Percentiles rank a stretch among this genome's conserved stretches.
phyloP scores from a whole-genome alignment of 2,329 filamentous ascomycete genomes.

The Botryotinia narcissicola region DNA sequence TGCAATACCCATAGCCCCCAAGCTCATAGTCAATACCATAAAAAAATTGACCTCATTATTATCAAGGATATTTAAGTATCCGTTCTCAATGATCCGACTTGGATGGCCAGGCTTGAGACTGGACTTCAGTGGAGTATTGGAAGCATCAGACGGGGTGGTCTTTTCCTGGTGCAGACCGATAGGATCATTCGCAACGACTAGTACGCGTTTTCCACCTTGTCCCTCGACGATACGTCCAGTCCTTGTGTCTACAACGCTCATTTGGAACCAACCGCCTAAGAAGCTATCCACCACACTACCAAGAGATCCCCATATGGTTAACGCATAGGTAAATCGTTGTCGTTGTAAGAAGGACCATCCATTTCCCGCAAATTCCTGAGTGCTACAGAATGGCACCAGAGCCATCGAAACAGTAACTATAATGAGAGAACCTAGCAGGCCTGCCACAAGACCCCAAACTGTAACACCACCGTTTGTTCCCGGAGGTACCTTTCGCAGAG shows the following conservation, averaged over 20 bases:
- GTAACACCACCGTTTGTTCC: constrained; percentile 96
- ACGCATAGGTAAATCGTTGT: constrained; percentile 46
- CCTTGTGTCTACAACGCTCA: constrained; percentile 78
- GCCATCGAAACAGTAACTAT: constrained; percentile 63
- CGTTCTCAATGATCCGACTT: constrained; percentile 57
- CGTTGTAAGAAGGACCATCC: constrained; percentile 56
- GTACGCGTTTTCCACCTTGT: constrained; percentile 63
- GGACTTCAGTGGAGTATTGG: constrained; percentile 49
- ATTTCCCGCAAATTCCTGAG: constrained; percentile 32
- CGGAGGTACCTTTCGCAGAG: constrained; percentile 73
- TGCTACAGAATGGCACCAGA: constrained; percentile 65
- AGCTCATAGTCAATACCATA: constrained; percentile 81
- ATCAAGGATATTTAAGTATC: constrained; percentile 69
- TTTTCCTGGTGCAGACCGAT: constrained; percentile 38
- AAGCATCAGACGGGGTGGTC: constrained; percentile 46
- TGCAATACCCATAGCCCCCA: constrained; percentile 69
- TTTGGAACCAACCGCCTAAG: constrained; percentile 80
- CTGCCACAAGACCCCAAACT: constrained; percentile 67
- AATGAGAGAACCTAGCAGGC: constrained; percentile 67
- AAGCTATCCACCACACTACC: constrained; percentile 87
- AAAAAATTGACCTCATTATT: constrained; percentile 95
- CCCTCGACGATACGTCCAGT: constrained; percentile 89
- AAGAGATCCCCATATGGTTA: constrained; percentile 71
- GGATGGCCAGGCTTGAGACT: constrained; percentile 55
- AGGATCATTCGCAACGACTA: constrained; percentile 43